Base-by-base conservation (phyloP, 805 yeast genomes). In the Pichia nakasei region DNA sequence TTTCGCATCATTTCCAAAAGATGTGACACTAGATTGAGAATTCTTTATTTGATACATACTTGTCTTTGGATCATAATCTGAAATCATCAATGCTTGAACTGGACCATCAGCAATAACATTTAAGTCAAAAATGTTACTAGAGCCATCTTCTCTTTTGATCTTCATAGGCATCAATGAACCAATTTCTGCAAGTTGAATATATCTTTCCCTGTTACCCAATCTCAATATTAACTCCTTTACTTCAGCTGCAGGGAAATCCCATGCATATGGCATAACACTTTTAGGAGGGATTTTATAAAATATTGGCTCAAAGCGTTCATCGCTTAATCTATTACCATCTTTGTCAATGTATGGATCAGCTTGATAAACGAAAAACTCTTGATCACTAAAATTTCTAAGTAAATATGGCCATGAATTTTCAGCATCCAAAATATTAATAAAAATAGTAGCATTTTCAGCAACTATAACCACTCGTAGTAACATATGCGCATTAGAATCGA, bases 41-140 rank as follows among this genome's bases (percentile, higher is more conserved):
- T 66, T 46, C 38, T 56, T 60, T 39, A 80, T 56, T 56, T 83
- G 84, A 59, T 87, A 87, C 58, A 86, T 62, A 59, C 96, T 85
- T 6, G 76, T 71, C 2, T 80, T 75, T 7, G 89, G 82, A 53
- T 86, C 93, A 56, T 86, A 86, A 44, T 85, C 80, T 1, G 95
- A 75, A 4, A 93, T 82, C 5, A 87, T 82, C 50, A 93, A 72
- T 0, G 95, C 82, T 62, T 87, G 96, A 1, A 89, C 80, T 0
- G 96, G 95, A 0, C 97, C 98, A 67, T 93, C 97, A 0, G 97
- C 97, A 35, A 87, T 82, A 17, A 93, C 97, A 57, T 88, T 86
- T 53, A 94, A 66, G 53, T 88, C 97, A 24, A 87, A 89, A 45
- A 84, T 80, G 0, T 64, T 65, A 5, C 21, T 20, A 2, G 43